A percentile compares a stretch with the other conserved stretches of the same genome.
Evolutionary conservation across 192 early-diverging fungal genomes (phyloP).

Genomic region (Pilobolus umbonatus): DNA sequence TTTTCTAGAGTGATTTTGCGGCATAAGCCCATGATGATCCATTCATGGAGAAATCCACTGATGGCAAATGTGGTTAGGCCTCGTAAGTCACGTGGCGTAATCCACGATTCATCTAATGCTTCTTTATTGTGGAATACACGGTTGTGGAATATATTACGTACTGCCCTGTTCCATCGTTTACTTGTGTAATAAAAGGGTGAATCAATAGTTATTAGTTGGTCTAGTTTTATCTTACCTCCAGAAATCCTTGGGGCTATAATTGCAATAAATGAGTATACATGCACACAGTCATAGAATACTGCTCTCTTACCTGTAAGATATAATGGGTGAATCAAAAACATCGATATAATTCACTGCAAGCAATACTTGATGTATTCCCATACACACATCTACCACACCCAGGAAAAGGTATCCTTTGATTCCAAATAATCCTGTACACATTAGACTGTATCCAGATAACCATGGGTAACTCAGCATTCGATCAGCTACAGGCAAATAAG

Average conservation of each 20-base stretch:
- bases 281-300: not conserved
- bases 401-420: conserved; percentile 18
- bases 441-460: not conserved
- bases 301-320: conserved; percentile 9
- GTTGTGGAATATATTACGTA: conserved; percentile 14
- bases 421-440: conserved; percentile 10
- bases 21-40: conserved; percentile 15
- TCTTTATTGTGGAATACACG: conserved; percentile 7
- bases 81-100: not conserved
- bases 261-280: not conserved
- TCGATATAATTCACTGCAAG: conserved; percentile 9
- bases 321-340: conserved; percentile 20
- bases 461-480: too few species aligned
- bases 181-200: not conserved
- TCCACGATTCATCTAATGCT: not conserved
- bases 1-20: conserved; percentile 22
- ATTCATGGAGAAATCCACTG: conserved; percentile 13
- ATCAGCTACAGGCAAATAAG: too few species aligned
- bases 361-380: conserved; percentile 5
- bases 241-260: conserved; percentile 15
- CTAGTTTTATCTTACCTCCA: conserved; percentile 6
- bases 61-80: conserved; percentile 6
- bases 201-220: not conserved
- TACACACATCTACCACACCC: conserved; percentile 7
- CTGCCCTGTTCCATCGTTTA: conserved; percentile 20